Base-by-base conservation (phyloP, 75 land plant genomes). In the Chamaecyparis obtusa region DNA sequence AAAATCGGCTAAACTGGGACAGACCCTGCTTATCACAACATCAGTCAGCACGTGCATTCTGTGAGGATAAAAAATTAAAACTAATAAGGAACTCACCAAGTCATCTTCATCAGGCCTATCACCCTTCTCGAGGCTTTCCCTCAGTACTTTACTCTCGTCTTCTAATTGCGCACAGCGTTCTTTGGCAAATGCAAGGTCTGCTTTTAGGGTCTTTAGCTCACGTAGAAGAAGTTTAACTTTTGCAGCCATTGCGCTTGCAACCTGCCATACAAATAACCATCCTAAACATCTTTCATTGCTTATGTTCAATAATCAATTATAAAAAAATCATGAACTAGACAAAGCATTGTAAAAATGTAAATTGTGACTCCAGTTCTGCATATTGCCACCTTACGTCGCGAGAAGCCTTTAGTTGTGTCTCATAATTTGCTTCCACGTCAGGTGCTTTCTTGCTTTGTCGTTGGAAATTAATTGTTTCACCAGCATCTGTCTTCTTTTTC, bases 351-450 rank as follows among this genome's bases (percentile, higher is more conserved):
- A 36, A 39, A 60, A 69, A 44, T 37, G 21, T 76, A 85, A 69
- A 86, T 46, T 86, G 60, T 79, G 71, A 60, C 54, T 83, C 86
- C 83, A 88, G 86, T 84, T 41, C 86, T 60, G 87, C 89, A 88
- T 75, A 92, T 83, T 88, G 94, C 84, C 94, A 95, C 93, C 97
- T 94, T 96, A 97, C 99, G 92, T 97, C 99, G 90, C 99, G 97
- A 86, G 99, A 96, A 77, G 99, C 99, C 92, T 97, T 97, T 87
- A 97, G 92, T 87, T 97, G 99, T 21, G 91, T 91, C 79, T 95
- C 98, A 77, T 92, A 86, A 82, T 92, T 90, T 41, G 88, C 67
- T 89, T 93, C 91, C 51, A 37, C 84, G 49, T 57, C 85, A 5
- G 84, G 85, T 39, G 39, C 48, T 43, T 85, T 60, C 30, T 56